Conservation (phyloP, 2,329 filamentous ascomycete genomes). For the Esteya vermicola region DNA sequence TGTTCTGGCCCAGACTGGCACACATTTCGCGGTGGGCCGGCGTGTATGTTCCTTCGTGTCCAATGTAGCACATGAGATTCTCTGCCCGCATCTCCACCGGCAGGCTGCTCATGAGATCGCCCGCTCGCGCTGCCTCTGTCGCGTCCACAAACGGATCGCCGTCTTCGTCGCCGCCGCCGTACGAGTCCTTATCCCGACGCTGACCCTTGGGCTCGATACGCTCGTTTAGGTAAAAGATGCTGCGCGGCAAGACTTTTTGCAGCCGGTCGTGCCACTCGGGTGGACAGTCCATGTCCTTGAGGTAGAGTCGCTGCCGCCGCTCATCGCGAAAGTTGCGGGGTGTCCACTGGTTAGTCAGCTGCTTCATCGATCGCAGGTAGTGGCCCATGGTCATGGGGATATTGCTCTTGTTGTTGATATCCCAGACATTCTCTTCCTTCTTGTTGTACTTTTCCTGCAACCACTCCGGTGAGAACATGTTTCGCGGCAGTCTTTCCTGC, state of each 20-base stretch:
- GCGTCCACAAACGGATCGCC: constrained; percentile 27
- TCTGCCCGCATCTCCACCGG: constrained; percentile 78
- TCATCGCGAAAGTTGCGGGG: constrained; percentile 64
- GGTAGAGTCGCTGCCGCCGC: constrained; percentile 71
- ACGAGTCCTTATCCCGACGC: too few relatives aligned
- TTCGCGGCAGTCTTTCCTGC: constrained; percentile 57
- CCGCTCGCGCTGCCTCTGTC: constrained; percentile 52
- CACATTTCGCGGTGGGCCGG: constrained; percentile 97
- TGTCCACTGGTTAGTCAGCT: constrained; percentile 71
- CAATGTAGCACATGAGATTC: constrained; percentile 97
- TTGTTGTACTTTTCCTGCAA: constrained; percentile 63
- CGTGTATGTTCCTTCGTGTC: constrained; percentile 93
- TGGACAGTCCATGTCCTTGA: constrained; percentile 96
- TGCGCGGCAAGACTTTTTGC: constrained; percentile 61
- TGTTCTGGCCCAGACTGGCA: constrained; percentile 86
- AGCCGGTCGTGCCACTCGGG: constrained; percentile 72
- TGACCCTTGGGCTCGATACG: constrained; percentile 39
- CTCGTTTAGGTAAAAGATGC: constrained; percentile 84
- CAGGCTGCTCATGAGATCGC: constrained; percentile 90
- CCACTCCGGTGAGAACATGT: constrained; percentile 72
- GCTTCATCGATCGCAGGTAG: constrained; percentile 77
- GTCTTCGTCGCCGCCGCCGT: constrained; percentile 5
- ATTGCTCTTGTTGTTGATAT: constrained; percentile 58
- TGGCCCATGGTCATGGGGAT: constrained; percentile 79
- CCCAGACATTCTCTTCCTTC: constrained; percentile 73